A percentile compares a stretch with the other conserved stretches of the same genome.
These are phyloP conservation scores for Aspergillus calidoustus DNA, from an alignment of 2,329 filamentous ascomycete species.

Conservation along the genomic window DNA sequence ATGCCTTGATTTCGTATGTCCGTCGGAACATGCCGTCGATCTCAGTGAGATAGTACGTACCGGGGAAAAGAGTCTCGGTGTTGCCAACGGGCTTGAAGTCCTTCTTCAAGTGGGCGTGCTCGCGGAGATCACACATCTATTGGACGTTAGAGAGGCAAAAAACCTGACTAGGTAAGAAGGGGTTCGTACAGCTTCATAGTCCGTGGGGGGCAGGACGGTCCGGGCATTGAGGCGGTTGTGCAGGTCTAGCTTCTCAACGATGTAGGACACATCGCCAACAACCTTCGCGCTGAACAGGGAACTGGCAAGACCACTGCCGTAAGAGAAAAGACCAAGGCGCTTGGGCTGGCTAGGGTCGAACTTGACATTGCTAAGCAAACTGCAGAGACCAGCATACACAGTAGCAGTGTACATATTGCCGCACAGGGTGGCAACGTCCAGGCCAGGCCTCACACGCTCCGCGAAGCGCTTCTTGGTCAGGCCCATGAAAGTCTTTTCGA, in stretches of 20 bases:
- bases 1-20: conserved; percentile 76
- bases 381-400: conserved; percentile 61
- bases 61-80: conserved; percentile 66
- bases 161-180: neutral
- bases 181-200: conserved; percentile 71
- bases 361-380: conserved; percentile 67
- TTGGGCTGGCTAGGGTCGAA: conserved; percentile 70
- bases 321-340: conserved; percentile 77
- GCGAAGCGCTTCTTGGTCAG: conserved; percentile 83
- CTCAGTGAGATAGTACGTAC: conserved; percentile 78
- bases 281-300: conserved; percentile 72
- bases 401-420: conserved; percentile 68
- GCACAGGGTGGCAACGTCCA: conserved; percentile 77
- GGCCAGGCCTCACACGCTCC: conserved; percentile 73
- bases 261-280: conserved; percentile 69
- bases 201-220: conserved; percentile 69
- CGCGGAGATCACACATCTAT: conserved; percentile 78
- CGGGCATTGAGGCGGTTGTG: conserved; percentile 69
- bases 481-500: conserved; percentile 86
- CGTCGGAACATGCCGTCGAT: conserved; percentile 88
- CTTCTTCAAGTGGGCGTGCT: conserved; percentile 84
- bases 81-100: conserved; percentile 73
- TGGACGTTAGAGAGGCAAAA: neutral
- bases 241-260: conserved; percentile 71
- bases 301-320: conserved; percentile 76